These are phyloP conservation scores for Pseudogymnoascus sp. DNA, from an alignment of 2,329 filamentous ascomycete species.

Conservation along the genomic window DNA sequence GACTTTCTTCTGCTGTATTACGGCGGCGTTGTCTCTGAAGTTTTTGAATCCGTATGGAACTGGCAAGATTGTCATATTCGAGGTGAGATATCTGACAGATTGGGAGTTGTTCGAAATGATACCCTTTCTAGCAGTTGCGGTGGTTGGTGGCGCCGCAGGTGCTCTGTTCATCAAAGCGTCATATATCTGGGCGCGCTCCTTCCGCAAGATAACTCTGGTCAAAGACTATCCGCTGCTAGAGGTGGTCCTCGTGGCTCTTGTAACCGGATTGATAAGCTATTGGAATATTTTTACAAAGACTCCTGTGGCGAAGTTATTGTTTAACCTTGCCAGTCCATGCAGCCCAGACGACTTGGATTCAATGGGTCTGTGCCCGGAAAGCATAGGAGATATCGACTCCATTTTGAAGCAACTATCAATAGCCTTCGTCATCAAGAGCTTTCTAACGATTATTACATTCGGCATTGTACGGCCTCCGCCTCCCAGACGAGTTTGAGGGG, in stretches of 20 bases:
- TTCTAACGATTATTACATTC: conserved; percentile 85
- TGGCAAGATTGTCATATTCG: conserved; percentile 91
- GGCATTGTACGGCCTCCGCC: conserved; percentile 56
- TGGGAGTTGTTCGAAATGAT: conserved; percentile 91
- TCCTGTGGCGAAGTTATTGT: conserved; percentile 81
- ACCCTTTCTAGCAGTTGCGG: conserved; percentile 77
- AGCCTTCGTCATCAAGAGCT: conserved; percentile 83
- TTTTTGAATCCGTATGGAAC: conserved; percentile 96
- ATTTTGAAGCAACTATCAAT: conserved; percentile 65
- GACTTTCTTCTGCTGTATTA: conserved; percentile 97
- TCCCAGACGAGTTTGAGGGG: neutral
- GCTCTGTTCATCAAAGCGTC: conserved; percentile 97
- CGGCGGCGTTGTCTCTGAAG: conserved; percentile 82
- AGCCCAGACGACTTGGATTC: conserved; percentile 56
- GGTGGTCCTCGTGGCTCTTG: conserved; percentile 75
- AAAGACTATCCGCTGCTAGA: conserved; percentile 81
- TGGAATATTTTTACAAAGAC: conserved; percentile 90
- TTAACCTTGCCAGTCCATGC: conserved; percentile 86
- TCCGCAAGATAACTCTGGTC: conserved; percentile 72
- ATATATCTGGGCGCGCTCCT: conserved; percentile 78
- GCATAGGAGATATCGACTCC: conserved; percentile 66
- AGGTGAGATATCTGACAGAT: conserved; percentile 82
- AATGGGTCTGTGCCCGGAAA: conserved; percentile 70
- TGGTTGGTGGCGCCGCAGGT: conserved; percentile 76
- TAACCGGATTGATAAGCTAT: conserved; percentile 80